phyloP scores from a whole-genome alignment of 768 basidiomycete genomes.

The Podaxis sp. region DNA sequence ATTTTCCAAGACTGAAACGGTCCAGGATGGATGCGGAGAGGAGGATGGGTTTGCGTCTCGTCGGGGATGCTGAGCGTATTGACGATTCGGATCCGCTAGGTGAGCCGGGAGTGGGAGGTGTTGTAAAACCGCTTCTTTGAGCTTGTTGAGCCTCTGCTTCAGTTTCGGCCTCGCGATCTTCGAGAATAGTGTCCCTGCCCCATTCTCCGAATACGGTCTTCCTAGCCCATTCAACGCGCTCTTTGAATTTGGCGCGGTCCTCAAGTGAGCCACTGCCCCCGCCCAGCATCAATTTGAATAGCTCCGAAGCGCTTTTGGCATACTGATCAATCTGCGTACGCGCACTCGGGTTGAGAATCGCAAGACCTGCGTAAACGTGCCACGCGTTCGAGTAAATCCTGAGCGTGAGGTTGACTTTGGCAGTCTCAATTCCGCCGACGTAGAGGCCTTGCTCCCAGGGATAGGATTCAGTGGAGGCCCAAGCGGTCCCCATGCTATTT shows the following conservation, averaged over 20 bases:
- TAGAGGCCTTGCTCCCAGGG: constrained; percentile 97
- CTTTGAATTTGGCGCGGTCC: constrained; percentile 50
- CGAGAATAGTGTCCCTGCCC: constrained; percentile 4
- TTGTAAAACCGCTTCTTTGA: background rate
- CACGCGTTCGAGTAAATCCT: constrained; percentile 97
- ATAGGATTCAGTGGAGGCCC: constrained; percentile 73
- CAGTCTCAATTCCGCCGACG: constrained; percentile 95
- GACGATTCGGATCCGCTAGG: too few species aligned
- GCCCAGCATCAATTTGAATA: constrained; percentile 95
- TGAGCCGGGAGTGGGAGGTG: background rate
- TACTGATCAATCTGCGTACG: constrained; percentile 89
- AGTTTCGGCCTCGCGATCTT: background rate
- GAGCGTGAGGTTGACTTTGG: constrained; percentile 94
- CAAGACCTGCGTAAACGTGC: constrained; percentile 99
- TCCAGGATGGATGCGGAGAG: constrained; percentile 85
- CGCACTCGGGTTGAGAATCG: constrained; percentile 93
- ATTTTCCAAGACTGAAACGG: constrained; percentile 77
- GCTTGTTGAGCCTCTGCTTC: background rate
- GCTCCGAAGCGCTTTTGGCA: constrained; percentile 77
- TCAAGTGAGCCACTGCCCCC: constrained; percentile 38
- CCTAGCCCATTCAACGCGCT: constrained; percentile 72
- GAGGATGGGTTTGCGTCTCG: constrained; percentile 60
- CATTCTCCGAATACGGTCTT: constrained; percentile 70
- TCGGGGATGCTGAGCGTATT: background rate
- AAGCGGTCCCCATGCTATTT: constrained; percentile 95